Base-by-base conservation (phyloP, 108 stramenopile genomes). In the Cyclotella choctawhatcheeana region DNA sequence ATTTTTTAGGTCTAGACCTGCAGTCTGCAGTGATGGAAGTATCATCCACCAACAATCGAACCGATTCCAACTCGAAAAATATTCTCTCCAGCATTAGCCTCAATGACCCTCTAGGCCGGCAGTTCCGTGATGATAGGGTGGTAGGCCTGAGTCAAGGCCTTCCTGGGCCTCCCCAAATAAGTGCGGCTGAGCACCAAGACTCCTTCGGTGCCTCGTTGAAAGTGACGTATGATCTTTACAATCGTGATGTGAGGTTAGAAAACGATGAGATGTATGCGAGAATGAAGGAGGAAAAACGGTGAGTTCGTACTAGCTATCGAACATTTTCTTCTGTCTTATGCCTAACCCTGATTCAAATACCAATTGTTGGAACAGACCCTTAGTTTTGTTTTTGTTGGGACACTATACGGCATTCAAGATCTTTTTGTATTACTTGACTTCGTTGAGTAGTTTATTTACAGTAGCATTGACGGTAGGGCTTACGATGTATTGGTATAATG, bases 211-310 rank as follows among this genome's bases (percentile, higher is more conserved):
- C 62, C 0, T 30, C 53, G 18, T 53, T 65, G 6, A 79, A 67
- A 52, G 40, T 56, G 10, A 14, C 65, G 26, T 48, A 47, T 20
- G 63, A 65, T 26, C 47, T 59, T 50, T 50, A 73, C 30, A 20
- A 50, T 47, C 56, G 67, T 0, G 33, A 67, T 20, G 66, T 71
- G n/a, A 71, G 65, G 6, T 29, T 81, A 10, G 74, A 81, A 48
- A 73, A 81, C 17, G 79, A 74, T 33, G 79, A 81, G 73, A 60
- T 31, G 10, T 68, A 81, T 47, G 79, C 64, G 4, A 17, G 79
- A 18, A 52, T 50, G 34, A 81, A 69, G 32, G 73, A 30, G 22
- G 74, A 75, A 22, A 60, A n/a, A n/a, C n/a, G n/a, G n/a, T n/a
- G n/a, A n/a, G n/a, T n/a, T n/a, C n/a, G n/a, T n/a, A n/a, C n/a